Evolutionary conservation across 208 protist species (phyloP), one percentile per base, ranked within the genome.

Genomic region (Strigomonas culicis): DNA sequence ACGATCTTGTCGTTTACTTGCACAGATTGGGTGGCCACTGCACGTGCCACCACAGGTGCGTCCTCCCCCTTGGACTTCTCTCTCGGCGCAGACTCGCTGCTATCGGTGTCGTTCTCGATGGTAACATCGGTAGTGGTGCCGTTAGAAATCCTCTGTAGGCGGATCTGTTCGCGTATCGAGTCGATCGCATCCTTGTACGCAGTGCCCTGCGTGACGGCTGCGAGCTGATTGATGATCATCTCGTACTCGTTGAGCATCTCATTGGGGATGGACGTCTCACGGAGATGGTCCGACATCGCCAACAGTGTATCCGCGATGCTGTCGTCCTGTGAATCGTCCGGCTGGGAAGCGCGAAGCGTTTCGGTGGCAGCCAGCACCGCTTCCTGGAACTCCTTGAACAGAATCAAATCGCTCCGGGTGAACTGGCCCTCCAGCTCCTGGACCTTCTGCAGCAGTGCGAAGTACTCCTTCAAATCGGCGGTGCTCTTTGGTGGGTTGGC

Each of bases 161-260:
- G 59, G 28, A 89, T 76, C 68, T 92, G 80, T 61, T 83, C 75
- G 11, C 71, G 79, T 21, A 89, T 68, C 21, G 78, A 55, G 4
- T 58, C 60, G 34, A 92, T 69, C 21, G 78, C 71, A 34, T 89
- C 78, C 15, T 6, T 28, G 4, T 70, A 55, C 17, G 74, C 67
- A 13, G 59, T 53, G 30, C 60, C 30, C 2, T 32, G 36, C 1
- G 84, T 56, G 44, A 66, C 32, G 19, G 56, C 46, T 36, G 50
- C 34, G 30, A 80, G 52, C 17, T 68, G 47, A 21, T 70, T 32
- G 15, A 90, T 52, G 15, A 84, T 53, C 1, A 43, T 30, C 27
- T 83, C 72, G 55, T 77, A 86, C 47, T 75, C 53, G 58, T 74
- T 70, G 52, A 90, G 71, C 30, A 76, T 55, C 68, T 79, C 84